Evolutionary conservation across 176 grass and related monocot genomes (phyloP).

Genomic region (Carex cristatella): DNA sequence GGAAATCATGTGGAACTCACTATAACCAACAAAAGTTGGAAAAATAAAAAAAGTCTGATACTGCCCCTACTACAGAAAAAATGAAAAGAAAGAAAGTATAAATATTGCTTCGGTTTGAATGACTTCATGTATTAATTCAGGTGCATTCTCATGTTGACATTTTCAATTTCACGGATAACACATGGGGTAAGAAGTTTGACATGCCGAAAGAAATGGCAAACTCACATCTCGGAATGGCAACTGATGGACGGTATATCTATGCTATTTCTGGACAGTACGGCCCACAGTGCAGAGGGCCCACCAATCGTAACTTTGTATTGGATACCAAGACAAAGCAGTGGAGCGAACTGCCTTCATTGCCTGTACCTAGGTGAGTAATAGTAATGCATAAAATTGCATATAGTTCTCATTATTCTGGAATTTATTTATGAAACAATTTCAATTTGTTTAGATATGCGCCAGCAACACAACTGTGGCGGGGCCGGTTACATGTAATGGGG

Average conservation of each 20-base stretch:
- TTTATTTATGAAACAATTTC: background rate
- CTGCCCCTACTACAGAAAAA: background rate
- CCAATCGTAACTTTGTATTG: slow-evolving; percentile 62
- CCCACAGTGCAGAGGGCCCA: slow-evolving; percentile 54
- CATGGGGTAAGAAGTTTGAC: slow-evolving; percentile 60
- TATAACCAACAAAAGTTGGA: background rate
- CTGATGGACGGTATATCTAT: slow-evolving; percentile 86
- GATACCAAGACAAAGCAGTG: slow-evolving; percentile 69
- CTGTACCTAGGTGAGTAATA: slow-evolving; percentile 53
- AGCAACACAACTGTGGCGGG: slow-evolving; percentile 83
- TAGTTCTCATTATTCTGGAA: background rate
- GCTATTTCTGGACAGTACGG: slow-evolving; percentile 71
- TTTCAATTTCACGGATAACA: slow-evolving; percentile 72
- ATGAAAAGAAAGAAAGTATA: background rate
- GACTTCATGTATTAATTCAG: slow-evolving; percentile 23
- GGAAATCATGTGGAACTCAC: background rate
- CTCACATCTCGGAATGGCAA: slow-evolving; percentile 71
- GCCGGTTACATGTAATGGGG: slow-evolving; percentile 83
- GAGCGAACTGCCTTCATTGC: slow-evolving; percentile 58
- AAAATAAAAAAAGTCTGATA: background rate
- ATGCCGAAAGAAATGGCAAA: slow-evolving; percentile 82
- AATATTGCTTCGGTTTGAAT: background rate
- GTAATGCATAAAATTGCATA: background rate
- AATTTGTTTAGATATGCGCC: slow-evolving; percentile 63
- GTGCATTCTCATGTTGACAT: slow-evolving; percentile 93